phyloP scores from a whole-genome alignment of 805 yeast species.

The Candida ficus region DNA sequence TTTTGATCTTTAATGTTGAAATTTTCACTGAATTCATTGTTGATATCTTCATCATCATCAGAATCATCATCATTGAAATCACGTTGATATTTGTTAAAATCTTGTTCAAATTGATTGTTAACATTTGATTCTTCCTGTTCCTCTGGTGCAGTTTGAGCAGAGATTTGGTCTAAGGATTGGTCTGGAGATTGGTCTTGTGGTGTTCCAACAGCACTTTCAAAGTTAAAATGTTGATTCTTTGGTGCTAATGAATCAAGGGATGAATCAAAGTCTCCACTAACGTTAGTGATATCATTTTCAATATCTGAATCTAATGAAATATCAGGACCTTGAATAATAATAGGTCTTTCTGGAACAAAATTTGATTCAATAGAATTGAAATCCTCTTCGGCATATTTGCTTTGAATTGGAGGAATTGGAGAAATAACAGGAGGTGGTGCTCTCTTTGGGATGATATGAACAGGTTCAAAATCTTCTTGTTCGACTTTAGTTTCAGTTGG shows the following conservation, averaged over 20 bases:
- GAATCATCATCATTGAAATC: conserved; percentile 1
- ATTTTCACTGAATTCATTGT: neutral
- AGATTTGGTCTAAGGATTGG: no score
- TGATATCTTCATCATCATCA: conserved; percentile 5
- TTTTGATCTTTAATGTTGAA: neutral
- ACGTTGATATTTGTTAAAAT: neutral
- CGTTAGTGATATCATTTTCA: conserved; percentile 13
- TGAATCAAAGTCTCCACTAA: conserved; percentile 13
- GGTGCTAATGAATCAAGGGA: conserved; percentile 13
- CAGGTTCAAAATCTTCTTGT: neutral
- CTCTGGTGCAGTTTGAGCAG: no score
- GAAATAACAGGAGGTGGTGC: conserved; percentile 5
- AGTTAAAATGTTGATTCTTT: conserved; percentile 11
- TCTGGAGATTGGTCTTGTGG: no score
- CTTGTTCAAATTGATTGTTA: no score
- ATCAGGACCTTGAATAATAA: neutral
- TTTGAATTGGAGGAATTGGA: neutral
- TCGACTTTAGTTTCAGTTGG: neutral
- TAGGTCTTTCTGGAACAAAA: neutral
- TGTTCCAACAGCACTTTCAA: conserved; percentile 1
- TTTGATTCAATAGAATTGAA: neutral
- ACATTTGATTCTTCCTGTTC: neutral
- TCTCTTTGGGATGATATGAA: neutral
- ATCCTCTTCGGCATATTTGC: neutral
- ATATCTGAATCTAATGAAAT: conserved; percentile 8